A percentile compares a stretch with the other conserved stretches of the same genome.
These are phyloP conservation scores for Mycosphaerella sp. DNA, from an alignment of 2,329 filamentous ascomycete species.

Conservation along the genomic window DNA sequence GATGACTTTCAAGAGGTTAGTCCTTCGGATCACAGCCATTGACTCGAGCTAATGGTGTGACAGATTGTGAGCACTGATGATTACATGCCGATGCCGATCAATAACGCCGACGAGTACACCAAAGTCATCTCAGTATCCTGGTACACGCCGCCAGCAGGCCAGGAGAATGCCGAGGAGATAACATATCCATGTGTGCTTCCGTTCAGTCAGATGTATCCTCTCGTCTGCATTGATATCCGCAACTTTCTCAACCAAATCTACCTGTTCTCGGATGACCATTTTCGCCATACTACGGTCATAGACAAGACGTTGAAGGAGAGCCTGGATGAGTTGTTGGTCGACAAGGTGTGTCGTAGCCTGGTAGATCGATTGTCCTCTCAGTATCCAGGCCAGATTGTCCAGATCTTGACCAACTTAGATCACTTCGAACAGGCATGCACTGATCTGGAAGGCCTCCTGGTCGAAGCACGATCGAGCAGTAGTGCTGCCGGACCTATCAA, in stretches of 20 bases:
- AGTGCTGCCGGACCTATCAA: constrained; percentile 74
- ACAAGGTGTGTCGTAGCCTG: constrained; percentile 84
- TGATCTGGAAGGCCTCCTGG: constrained; percentile 80
- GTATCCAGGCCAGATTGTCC: constrained; percentile 95
- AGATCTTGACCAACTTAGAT: constrained; percentile 95
- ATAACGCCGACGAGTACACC: constrained; percentile 82
- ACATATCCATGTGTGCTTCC: constrained; percentile 86
- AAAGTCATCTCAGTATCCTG: constrained; percentile 95
- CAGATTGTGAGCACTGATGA: constrained; percentile 80
- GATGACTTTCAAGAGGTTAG: constrained; percentile 86
- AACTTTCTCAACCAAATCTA: constrained; percentile 99
- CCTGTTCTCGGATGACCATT: constrained; percentile 94
- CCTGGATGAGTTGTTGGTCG: constrained; percentile 86
- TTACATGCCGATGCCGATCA: constrained; percentile 99
- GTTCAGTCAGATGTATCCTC: constrained; percentile 97
- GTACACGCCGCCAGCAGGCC: constrained; percentile 65
- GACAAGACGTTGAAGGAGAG: constrained; percentile 83
- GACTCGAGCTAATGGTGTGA: constrained; percentile 4
- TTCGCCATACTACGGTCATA: constrained; percentile 81
- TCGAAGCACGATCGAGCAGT: constrained; percentile 73
- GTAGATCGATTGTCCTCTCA: constrained; percentile 85
- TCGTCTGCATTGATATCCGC: constrained; percentile 96
- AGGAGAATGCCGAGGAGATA: constrained; percentile 68
- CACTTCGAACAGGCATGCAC: constrained; percentile 92
- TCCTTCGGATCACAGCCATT: neutral